Base-by-base conservation (phyloP, 2,329 filamentous ascomycete species). In the Periglandula ipomoeae region DNA sequence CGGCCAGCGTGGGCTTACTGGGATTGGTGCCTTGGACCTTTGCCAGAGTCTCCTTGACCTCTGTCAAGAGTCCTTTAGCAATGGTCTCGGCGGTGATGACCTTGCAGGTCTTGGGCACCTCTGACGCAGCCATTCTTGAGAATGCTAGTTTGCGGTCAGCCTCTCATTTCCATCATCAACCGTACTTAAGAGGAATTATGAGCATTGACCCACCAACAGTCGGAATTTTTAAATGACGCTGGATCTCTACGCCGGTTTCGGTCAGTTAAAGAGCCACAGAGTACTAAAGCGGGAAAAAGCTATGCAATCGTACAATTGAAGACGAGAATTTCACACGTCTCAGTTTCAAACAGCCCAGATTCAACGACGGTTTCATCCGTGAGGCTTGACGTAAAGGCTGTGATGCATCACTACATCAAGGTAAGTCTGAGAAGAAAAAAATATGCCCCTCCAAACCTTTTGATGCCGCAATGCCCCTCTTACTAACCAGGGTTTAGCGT, bases 1-100 rank as follows among this genome's bases (percentile, higher is more conserved):
- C 93, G 40, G 91, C 87, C 47, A 98, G 78, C 53, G 86, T 83
- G 30, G 93, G 90, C 63, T 82, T 72, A 38, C 63, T 58, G 50
- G 68, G 67, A 52, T 64, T 64, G 30, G 66, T 72, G 56, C 78
- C 81, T 60, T 84, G 76, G 43, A 95, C 73, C 55, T 82, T 84
- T 60, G 79, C 78, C 52, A 95, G 73, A 6, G 85, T 87, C 51
- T 86, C 79, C 56, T 81, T 76, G 52, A 95, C 87, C 71, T 96
- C 90, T 23, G 72, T 71, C 47, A 95, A 76, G 46, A 96, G 76
- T 48, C 76, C 76, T 71, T 89, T 93, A 56, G 90, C 89, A 61
- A 98, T 89, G 58, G 84, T 85, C 58, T 86, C 85, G 51, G 91
- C 88, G 58, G 95, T 80, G 60, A 97, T 79, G 66, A 96, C 89